Evolutionary conservation across 164 flowering plant genomes (phyloP).

Genomic region (Platanus orientalis): DNA sequence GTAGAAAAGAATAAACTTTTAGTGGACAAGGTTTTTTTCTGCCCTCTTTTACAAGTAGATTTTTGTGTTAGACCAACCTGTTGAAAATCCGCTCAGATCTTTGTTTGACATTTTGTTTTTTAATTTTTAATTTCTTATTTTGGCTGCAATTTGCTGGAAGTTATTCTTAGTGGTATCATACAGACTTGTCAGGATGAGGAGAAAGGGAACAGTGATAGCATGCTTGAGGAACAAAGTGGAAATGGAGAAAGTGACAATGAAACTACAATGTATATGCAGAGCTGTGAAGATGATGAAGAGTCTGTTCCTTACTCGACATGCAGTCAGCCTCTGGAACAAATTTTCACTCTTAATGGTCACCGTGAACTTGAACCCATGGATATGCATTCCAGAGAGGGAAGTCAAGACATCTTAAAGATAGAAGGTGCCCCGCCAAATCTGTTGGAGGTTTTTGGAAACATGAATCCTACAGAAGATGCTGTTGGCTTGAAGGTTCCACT

Average conservation of each 20-base stretch:
- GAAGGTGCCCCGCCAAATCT: constrained; percentile 23
- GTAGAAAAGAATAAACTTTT: constrained; percentile 25
- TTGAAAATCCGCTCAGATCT: too few relatives aligned
- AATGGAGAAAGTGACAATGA: constrained; percentile 15
- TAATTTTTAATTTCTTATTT: background rate
- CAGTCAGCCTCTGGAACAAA: constrained; percentile 13
- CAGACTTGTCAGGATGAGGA: constrained; percentile 37
- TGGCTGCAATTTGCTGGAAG: background rate
- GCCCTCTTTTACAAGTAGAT: background rate
- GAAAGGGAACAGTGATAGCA: constrained; percentile 15
- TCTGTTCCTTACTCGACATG: constrained; percentile 13
- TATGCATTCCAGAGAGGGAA: constrained; percentile 15
- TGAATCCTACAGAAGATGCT: constrained; percentile 23
- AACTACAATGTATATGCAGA: constrained; percentile 11
- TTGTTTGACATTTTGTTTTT: background rate
- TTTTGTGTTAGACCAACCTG: background rate
- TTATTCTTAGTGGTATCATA: background rate
- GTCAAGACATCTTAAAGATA: constrained; percentile 10
- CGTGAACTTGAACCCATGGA: constrained; percentile 20
- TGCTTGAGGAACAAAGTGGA: constrained; percentile 22
- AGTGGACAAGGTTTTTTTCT: constrained; percentile 37
- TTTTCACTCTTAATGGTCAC: constrained; percentile 23
- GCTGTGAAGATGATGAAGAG: constrained; percentile 18
- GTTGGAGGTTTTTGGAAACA: constrained; percentile 24
- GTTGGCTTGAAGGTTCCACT: constrained; percentile 24